Base-by-base conservation (phyloP, 306 rosid genomes). In the Cajanus cajan region DNA sequence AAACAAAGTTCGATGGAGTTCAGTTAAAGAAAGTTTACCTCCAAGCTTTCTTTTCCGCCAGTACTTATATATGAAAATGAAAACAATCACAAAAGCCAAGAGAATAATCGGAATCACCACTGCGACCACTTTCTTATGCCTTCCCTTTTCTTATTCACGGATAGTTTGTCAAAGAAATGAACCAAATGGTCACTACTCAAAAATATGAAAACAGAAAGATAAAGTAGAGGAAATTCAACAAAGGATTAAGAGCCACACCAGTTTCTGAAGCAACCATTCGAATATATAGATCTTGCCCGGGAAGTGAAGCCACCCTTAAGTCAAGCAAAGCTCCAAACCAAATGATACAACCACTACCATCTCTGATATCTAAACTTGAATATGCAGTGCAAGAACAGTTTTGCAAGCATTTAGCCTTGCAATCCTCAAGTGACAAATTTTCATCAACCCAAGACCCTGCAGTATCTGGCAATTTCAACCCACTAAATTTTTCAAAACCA, bases 301-400 rank as follows among this genome's bases (percentile, higher is more conserved):
- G 50, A 13, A 7, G 50, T 22, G 58, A 25, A n/a, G 51, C 40
- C 28, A 28, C 76, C 21, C 76, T 72, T n/a, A 88, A 10, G 39
- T 88, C 89, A 62, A 82, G 16, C 37, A 88, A 65, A 22, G 67
- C 73, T 2, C 74, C 79, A 18, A 74, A 80, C 87, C 91, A 85
- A 68, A 74, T 74, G 39, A 66, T 14, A 66, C 89, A 88, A 1
- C 85, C 83, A 66, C 16, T 78, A 40, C 82, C 81, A 57, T 68
- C 71, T 1, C 25, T 74, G 15, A 83, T 8, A 47, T 71, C 79
- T 13, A 80, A 11, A 50, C 43, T 74, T 65, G 91, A 66, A 83
- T 85, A 85, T n/a, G 89, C 86, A 4, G n/a, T 24, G 63, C 91
- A 85, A 31, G 86, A 83, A 67, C 88, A 88, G 31, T 78, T 78